These are phyloP conservation scores for Fusarium sp. DNA, from an alignment of 2,329 filamentous ascomycete species.

Conservation along the genomic window DNA sequence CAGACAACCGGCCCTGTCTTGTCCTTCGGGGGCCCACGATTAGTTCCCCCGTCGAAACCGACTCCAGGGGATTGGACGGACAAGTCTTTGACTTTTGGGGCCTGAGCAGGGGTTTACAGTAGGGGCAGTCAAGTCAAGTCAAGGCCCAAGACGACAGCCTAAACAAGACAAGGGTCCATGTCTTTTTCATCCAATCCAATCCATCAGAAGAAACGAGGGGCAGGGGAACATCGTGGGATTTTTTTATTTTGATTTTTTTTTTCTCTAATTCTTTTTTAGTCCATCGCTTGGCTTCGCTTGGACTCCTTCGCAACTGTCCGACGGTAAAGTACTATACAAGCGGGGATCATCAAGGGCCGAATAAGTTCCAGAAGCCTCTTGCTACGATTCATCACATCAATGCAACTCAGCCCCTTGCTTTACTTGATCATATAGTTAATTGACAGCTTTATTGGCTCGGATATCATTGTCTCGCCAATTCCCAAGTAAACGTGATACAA, in stretches of 20 bases:
- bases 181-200: not conserved
- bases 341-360: slow-evolving; percentile 22
- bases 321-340: slow-evolving; percentile 13
- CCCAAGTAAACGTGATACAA: slow-evolving; percentile 5
- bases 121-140: not conserved
- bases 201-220: slow-evolving; percentile 14
- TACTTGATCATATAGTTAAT: slow-evolving; percentile 3
- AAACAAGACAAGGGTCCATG: slow-evolving; percentile 19
- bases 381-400: not conserved
- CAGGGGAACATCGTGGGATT: slow-evolving; percentile 32
- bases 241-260: not conserved
- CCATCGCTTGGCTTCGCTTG: slow-evolving; percentile 13
- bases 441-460: slow-evolving; percentile 13
- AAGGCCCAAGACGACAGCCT: slow-evolving; percentile 9
- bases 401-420: slow-evolving; percentile 21
- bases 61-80: slow-evolving; percentile 36
- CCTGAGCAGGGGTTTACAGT: slow-evolving; percentile 17
- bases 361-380: slow-evolving; percentile 40
- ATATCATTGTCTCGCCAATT: slow-evolving; percentile 10
- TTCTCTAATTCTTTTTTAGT: slow-evolving; percentile 15
- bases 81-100: slow-evolving; percentile 30
- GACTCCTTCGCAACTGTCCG: slow-evolving; percentile 14
- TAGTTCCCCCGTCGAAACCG: slow-evolving; percentile 41
- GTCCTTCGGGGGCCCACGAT: slow-evolving; percentile 29
- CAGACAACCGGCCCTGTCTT: slow-evolving; percentile 40